Evolutionary conservation across 805 yeast species (phyloP), one percentile per base, ranked within the genome.

Genomic region (Wickerhamiella vanderwaltii): DNA sequence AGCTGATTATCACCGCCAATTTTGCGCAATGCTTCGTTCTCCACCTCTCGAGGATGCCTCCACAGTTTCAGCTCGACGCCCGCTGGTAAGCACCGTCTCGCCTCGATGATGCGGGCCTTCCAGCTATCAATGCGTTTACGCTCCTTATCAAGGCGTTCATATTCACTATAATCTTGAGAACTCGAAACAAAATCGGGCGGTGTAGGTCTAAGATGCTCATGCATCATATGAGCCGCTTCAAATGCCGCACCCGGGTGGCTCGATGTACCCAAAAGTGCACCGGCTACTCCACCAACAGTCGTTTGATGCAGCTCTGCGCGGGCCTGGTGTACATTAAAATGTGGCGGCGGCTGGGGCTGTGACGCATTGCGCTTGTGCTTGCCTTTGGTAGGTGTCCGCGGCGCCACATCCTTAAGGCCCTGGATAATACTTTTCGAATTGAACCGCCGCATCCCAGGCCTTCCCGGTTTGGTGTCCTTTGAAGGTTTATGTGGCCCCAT

Each of bases 61-160:
- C 73, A 72, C 48, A 69, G 58, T 35, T 58, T 57, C 43, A 72
- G 55, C 13, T 58, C 54, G 9, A 69, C 59, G 9, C 56, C 47
- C 1, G 52, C 51, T 1, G 75, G 73, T 16, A 72, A 56, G 43
- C 55, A 58, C 35, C 58, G 52, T 7, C 64, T 55, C 9, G 75
- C 69, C 4, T 59, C 55, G n/a, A 58, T 47, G 1, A 75, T 63
- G 33, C 84, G 64, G 24, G 61, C 60, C 42, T 66, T 68, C 87
- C 87, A 79, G 15, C 62, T 50, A 16, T 72, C 77, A 18, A 67
- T 67, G 34, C 64, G 68, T 16, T 15, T 29, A 44, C 67, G 72
- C 48, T 43, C 49, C 17, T 35, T 37, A 29, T 31, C 28, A 22
- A 41, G 29, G 3, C 51, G 52, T 16, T 54, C 55, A 32, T 45